phyloP scores from a whole-genome alignment of 805 yeast species.

The Metschnikowia noctiluminum region DNA sequence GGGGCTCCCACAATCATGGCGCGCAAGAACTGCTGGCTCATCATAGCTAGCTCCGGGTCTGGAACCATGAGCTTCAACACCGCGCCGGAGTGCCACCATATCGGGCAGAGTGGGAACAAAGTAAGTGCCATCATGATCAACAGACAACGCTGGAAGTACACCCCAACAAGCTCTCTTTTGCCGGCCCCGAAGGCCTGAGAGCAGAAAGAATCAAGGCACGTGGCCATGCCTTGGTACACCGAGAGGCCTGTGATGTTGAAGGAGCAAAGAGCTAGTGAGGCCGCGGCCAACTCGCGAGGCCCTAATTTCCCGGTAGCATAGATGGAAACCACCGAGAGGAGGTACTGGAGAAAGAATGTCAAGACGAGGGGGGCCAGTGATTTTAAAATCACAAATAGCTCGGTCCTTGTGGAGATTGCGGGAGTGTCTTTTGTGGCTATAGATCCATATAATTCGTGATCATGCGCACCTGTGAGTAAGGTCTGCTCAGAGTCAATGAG shows the following conservation, averaged over 20 bases:
- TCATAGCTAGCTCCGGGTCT: slow-evolving; percentile 40
- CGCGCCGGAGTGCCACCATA: slow-evolving; percentile 58
- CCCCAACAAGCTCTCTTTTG: slow-evolving; percentile 21
- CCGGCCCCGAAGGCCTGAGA: slow-evolving; percentile 28
- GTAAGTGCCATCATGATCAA: slow-evolving; percentile 23
- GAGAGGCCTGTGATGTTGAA: slow-evolving; percentile 26
- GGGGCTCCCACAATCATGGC: slow-evolving; percentile 69
- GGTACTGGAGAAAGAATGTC: slow-evolving; percentile 25
- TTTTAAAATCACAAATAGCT: slow-evolving; percentile 11
- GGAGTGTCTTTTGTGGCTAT: slow-evolving; percentile 1
- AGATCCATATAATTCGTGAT: slow-evolving; percentile 16
- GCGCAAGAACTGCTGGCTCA: slow-evolving; percentile 60
- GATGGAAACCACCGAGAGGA: slow-evolving; percentile 22
- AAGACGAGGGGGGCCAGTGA: slow-evolving; percentile 22
- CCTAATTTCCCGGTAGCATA: slow-evolving; percentile 26
- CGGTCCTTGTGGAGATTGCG: slow-evolving; percentile 1
- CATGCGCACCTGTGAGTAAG: slow-evolving; percentile 22
- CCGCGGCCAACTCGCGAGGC: slow-evolving; percentile 26
- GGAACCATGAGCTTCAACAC: slow-evolving; percentile 48
- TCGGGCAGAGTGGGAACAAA: slow-evolving; percentile 18
- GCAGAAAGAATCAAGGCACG: slow-evolving; percentile 26
- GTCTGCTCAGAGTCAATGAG: slow-evolving; percentile 22
- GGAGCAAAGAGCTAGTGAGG: slow-evolving; percentile 25
- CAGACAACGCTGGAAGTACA: slow-evolving; percentile 27
- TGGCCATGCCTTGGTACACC: slow-evolving; percentile 30